Evolutionary conservation across 345 rosid genomes (phyloP).

Genomic region (Geranium rotundifolium): DNA sequence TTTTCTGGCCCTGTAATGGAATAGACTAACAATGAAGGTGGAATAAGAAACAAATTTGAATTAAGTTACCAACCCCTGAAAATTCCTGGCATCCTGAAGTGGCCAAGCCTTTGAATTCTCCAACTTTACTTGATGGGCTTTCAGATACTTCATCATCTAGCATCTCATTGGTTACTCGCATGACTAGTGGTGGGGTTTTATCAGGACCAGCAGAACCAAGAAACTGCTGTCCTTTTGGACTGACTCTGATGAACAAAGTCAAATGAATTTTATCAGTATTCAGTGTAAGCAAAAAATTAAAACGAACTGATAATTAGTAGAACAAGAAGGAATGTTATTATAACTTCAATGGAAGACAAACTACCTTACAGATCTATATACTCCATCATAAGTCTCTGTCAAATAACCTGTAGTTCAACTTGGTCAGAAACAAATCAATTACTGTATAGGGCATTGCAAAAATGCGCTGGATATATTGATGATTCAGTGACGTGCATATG

Average conservation of each 20-base stretch:
- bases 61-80: slow-evolving; percentile 21
- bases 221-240: slow-evolving; percentile 24
- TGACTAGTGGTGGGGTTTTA: slow-evolving; percentile 27
- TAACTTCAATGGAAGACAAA: neutral
- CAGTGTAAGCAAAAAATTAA: too few relatives aligned
- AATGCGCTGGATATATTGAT: too few relatives aligned
- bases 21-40: too few relatives aligned
- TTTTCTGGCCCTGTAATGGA: too few relatives aligned
- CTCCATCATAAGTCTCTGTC: slow-evolving; percentile 21
- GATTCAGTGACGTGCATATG: too few relatives aligned
- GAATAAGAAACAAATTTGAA: too few relatives aligned
- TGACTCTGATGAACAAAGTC: slow-evolving; percentile 18
- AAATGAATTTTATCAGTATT: too few relatives aligned
- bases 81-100: slow-evolving; percentile 19
- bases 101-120: slow-evolving; percentile 14
- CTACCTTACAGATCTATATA: slow-evolving; percentile 26
- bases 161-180: slow-evolving; percentile 25
- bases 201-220: slow-evolving; percentile 28
- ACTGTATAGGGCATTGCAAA: neutral
- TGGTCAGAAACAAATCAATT: slow-evolving; percentile 1
- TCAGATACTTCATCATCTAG: slow-evolving; percentile 20
- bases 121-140: slow-evolving; percentile 12
- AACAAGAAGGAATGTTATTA: too few relatives aligned
- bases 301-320: too few relatives aligned
- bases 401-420: slow-evolving; percentile 24